phyloP scores from a whole-genome alignment of 768 basidiomycete genomes.

The Obba rivulosa region DNA sequence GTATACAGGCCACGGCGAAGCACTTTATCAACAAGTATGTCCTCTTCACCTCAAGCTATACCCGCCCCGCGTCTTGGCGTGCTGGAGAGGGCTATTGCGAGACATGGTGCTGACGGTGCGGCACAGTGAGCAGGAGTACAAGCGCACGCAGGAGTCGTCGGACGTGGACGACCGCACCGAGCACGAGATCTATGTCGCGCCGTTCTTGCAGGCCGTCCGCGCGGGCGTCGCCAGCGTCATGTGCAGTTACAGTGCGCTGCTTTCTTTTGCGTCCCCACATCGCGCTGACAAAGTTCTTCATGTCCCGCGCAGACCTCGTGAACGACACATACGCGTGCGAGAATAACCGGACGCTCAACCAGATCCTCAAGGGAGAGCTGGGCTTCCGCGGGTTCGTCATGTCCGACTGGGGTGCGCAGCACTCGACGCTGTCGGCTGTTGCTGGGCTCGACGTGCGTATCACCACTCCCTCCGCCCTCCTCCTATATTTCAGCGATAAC shows the following conservation, averaged over 20 bases:
- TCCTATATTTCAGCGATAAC: neutral
- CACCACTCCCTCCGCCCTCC: neutral
- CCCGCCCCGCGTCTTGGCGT: neutral
- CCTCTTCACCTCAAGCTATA: neutral
- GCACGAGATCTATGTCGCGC: conserved; percentile 69
- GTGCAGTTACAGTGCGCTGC: conserved; percentile 70
- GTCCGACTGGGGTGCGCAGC: conserved; percentile 70
- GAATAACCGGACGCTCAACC: conserved; percentile 64
- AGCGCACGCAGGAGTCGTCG: conserved; percentile 48
- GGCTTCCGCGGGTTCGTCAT: conserved; percentile 77
- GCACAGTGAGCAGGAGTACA: conserved; percentile 63
- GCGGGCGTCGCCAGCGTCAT: conserved; percentile 71
- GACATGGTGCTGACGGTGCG: neutral
- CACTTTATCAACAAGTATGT: conserved; percentile 73
- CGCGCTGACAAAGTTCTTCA: neutral
- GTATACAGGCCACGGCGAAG: conserved; percentile 86
- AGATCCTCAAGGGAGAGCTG: conserved; percentile 68
- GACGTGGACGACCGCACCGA: conserved; percentile 78
- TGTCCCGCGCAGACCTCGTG: conserved; percentile 42
- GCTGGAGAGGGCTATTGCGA: neutral
- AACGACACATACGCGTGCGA: conserved; percentile 75
- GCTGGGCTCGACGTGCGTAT: conserved; percentile 58
- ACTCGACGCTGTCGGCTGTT: conserved; percentile 54
- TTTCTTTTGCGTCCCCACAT: neutral
- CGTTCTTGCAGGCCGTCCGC: conserved; percentile 66